Percentiles rank a stretch among this genome's conserved stretches.
Conservation (phyloP, 1,284 basidiomycete species). For the Limonomyces culmigenus region DNA sequence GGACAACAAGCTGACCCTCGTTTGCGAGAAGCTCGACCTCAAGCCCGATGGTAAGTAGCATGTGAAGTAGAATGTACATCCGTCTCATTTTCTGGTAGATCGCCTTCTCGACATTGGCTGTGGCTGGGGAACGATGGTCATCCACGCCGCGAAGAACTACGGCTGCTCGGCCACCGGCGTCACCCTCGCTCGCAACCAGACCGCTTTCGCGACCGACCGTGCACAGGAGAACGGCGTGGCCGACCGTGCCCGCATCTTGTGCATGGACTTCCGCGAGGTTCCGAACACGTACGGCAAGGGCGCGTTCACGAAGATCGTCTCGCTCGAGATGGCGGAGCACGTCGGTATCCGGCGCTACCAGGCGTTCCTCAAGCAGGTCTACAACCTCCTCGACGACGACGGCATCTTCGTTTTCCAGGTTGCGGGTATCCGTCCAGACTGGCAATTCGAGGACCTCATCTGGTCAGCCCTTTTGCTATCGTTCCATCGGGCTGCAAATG, state of each 20-base stretch:
- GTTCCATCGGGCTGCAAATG: slow-evolving; percentile 1
- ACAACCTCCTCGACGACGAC: slow-evolving; percentile 88
- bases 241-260: slow-evolving; percentile 79
- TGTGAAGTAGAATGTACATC: slow-evolving; percentile 33
- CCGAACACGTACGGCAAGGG: slow-evolving; percentile 49
- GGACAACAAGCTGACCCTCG: slow-evolving; percentile 94
- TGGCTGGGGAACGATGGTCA: slow-evolving; percentile 93
- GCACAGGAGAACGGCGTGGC: slow-evolving; percentile 59
- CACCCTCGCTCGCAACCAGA: slow-evolving; percentile 83
- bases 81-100: slow-evolving; percentile 16
- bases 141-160: slow-evolving; percentile 96
- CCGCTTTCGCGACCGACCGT: slow-evolving; percentile 83
- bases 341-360: slow-evolving; percentile 92
- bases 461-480: slow-evolving; percentile 36
- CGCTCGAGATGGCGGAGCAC: slow-evolving; percentile 98
- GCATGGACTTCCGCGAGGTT: slow-evolving; percentile 91
- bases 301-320: slow-evolving; percentile 88
- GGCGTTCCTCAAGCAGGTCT: slow-evolving; percentile 81
- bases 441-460: slow-evolving; percentile 97
- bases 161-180: slow-evolving; percentile 91
- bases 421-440: slow-evolving; percentile 80
- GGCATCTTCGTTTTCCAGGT: slow-evolving; percentile 95
- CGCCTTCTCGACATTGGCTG: slow-evolving; percentile 88
- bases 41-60: slow-evolving; percentile 46
- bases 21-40: slow-evolving; percentile 89